phyloP scores from a whole-genome alignment of 768 basidiomycete species.

The Paxillus involutus region DNA sequence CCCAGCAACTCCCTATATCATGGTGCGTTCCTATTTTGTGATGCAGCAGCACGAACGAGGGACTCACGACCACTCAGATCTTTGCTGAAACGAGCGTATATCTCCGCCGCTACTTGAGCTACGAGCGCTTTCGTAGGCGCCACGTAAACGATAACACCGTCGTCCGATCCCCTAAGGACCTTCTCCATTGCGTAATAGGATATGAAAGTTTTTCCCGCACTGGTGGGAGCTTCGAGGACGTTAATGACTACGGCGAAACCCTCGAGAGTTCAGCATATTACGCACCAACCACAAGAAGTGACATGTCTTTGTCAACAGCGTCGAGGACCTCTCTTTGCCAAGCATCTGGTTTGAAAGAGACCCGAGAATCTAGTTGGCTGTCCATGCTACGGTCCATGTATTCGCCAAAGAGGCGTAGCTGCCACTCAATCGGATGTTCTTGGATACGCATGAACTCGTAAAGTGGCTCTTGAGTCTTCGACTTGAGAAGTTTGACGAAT shows the following conservation, averaged over 20 bases:
- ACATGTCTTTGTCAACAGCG: constrained; percentile 55
- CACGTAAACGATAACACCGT: constrained; percentile 69
- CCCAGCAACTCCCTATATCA: constrained; percentile 55
- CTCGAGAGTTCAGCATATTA: constrained; percentile 1
- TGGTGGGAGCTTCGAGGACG: constrained; percentile 53
- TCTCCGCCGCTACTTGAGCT: constrained; percentile 68
- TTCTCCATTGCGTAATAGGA: constrained; percentile 79
- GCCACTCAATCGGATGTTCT: constrained; percentile 63
- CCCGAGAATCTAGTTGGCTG: constrained; percentile 52
- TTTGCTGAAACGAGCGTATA: constrained; percentile 71
- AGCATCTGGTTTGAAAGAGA: constrained; percentile 64
- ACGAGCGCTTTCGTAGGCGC: constrained; percentile 78
- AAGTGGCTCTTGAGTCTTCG: constrained; percentile 38
- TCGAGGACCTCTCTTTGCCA: constrained; percentile 73
- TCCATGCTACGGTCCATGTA: constrained; percentile 77
- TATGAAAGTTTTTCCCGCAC: constrained; percentile 77
- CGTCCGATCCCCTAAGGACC: constrained; percentile 58
- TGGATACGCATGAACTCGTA: constrained; percentile 54
- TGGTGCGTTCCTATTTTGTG: not conserved
- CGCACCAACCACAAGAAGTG: constrained; percentile 65
- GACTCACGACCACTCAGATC: constrained; percentile 45
- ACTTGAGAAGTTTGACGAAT: constrained; percentile 54
- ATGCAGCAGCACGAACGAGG: not conserved
- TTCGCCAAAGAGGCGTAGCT: constrained; percentile 67
- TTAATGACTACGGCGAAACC: not conserved